phyloP scores from a whole-genome alignment of 768 basidiomycete species.

The Boletus sp. region DNA sequence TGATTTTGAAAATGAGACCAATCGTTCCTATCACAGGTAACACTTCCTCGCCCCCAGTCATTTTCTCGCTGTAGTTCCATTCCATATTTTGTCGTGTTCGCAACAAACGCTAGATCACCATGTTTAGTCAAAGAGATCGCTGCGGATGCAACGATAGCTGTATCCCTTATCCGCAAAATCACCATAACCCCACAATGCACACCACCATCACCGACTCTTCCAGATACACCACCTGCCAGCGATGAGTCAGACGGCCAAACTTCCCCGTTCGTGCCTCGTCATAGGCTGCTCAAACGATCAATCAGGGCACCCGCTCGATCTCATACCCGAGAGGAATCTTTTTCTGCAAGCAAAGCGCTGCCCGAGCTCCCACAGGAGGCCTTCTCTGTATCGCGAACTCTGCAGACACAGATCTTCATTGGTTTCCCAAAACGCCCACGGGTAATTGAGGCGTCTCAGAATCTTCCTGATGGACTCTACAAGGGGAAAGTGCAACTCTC shows the following conservation, averaged over 20 bases:
- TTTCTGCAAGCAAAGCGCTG: slow-evolving; percentile 21
- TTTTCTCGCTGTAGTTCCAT: slow-evolving; percentile 64
- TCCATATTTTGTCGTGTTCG: slow-evolving; percentile 73
- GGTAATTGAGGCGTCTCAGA: slow-evolving; percentile 43
- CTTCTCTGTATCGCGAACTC: slow-evolving; percentile 24
- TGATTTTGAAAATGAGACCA: not conserved
- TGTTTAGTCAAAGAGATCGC: slow-evolving; percentile 62
- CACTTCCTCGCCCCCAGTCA: slow-evolving; percentile 57
- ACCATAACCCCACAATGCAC: slow-evolving; percentile 45
- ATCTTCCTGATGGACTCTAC: slow-evolving; percentile 66
- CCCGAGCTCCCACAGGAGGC: slow-evolving; percentile 24
- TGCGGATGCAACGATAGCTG: slow-evolving; percentile 67
- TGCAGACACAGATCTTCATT: slow-evolving; percentile 47
- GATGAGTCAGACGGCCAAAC: slow-evolving; percentile 40
- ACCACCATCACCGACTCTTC: slow-evolving; percentile 44
- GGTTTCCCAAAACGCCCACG: slow-evolving; percentile 72
- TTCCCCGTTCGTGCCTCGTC: slow-evolving; percentile 8
- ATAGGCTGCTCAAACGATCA: slow-evolving; percentile 32
- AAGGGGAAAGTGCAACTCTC: slow-evolving; percentile 56
- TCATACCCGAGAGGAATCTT: slow-evolving; percentile 7
- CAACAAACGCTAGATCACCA: slow-evolving; percentile 56
- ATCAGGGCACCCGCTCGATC: slow-evolving; percentile 22
- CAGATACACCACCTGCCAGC: slow-evolving; percentile 47
- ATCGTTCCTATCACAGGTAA: slow-evolving; percentile 39
- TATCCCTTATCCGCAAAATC: slow-evolving; percentile 62